Evolutionary conservation across 1,284 basidiomycete species (phyloP), one percentile per base, ranked within the genome.

Genomic region (Cerioporus squamosus): DNA sequence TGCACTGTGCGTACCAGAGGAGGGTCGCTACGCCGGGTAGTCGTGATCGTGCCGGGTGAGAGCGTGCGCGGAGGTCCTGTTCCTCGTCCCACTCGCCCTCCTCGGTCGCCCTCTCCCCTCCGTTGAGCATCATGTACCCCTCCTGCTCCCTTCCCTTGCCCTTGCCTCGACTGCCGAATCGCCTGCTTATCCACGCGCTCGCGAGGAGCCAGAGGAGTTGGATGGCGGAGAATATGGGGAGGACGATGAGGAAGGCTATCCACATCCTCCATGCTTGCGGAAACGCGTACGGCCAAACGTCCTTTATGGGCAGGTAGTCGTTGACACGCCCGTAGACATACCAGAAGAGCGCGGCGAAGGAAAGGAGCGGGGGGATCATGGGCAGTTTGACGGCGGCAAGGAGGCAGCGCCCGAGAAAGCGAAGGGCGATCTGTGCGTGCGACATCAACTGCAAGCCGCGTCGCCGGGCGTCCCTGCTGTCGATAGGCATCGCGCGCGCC

Each of bases 201-300:
- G 51, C 48, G 24, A 64, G 42, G 24, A 68, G 51, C 63, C 65
- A 65, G 15, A 60, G 29, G 39, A 68, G 58, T 47, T 66, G 65
- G 14, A 63, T 6, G 24, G 51, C 55, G 1, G 68, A 61, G 55
- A 65, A 66, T 47, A 63, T 24, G 15, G 66, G 65, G 29, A 65
- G 49, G 22, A 62, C 49, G 29, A 39, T 39, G 44, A 70, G 63
- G 42, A 60, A 42, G n/a, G 67, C 53, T 33, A 68, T 57, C 62
- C 63, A 68, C 10, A 52, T 39, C 20, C 61, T 61, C 64, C 64
- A 70, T 0, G 48, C 57, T 24, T 23, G 51, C 1, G 68, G 68
- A 40, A 68, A 69, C 2, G 38, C 66, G 14, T 59, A 59, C 36
- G 60, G 20, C 68, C 65, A 68, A 23, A 61, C 49, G 5, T 51